Base-by-base conservation (phyloP, 2,329 filamentous ascomycete genomes). In the Xylaria sp. region DNA sequence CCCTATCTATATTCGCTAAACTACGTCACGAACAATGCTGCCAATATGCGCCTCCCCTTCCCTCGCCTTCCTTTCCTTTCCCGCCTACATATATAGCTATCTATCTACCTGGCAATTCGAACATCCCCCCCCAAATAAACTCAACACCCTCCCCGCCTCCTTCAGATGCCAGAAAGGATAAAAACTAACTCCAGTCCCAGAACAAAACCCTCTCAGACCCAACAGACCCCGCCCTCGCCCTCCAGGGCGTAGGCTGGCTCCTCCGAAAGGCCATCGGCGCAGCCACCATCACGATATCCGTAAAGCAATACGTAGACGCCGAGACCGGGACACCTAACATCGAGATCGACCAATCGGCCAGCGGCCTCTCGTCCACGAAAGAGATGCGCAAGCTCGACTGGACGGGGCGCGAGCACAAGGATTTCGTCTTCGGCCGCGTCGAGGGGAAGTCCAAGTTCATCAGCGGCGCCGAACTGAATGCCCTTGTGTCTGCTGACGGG, bases 351-450 rank as follows among this genome's bases (percentile, higher is more conserved):
- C 93, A 97, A 82, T 84, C 87, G 56, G 84, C 88, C 46, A 92
- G 91, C 9, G 93, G 91, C 90, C 65, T 97, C 72, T 88, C 88
- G 76, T 90, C 89, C 75, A 94, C 84, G 59, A 77, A 82, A 51
- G 88, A 89, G 84, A 79, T 80, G 72, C 87, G 88, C 67, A 86
- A 83, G 77, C 75, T 87, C 62, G 87, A 89, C 82, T 77, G 80
- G 78, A 74, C 74, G 63, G 80, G 74, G 73, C 90, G 91, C 74
- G 86, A 88, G 71, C 92, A 94, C 83, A 83, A 82, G 28, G 94
- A 97, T 84, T 90, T 90, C 85, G 87, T 97, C 73, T 97, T 97
- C 79, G 94, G 94, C 67, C 83, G 82, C 65, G 86, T 96, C 71
- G 83, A 84, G 61, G 92, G 91, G 66, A 85, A 84, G 69, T 88